Evolutionary conservation across 2,329 filamentous ascomycete species (phyloP).

Genomic region (Mycosphaerelloides madeirae): DNA sequence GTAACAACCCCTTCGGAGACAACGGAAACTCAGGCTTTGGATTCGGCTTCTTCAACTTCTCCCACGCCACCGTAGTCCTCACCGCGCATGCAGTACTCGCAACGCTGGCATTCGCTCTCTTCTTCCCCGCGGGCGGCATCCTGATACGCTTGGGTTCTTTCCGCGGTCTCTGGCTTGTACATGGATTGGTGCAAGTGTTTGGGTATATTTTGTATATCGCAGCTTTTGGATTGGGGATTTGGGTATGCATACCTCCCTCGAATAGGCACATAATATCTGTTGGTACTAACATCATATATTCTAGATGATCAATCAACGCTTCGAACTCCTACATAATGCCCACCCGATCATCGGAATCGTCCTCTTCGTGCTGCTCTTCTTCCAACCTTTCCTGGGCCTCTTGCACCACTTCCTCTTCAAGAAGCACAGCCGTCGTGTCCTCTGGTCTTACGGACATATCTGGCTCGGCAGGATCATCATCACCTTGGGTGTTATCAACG

Average conservation of each 20-base stretch:
- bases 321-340: slow-evolving; percentile 33
- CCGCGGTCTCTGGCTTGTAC: slow-evolving; percentile 41
- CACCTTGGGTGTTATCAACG: slow-evolving; percentile 53
- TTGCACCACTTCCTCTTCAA: slow-evolving; percentile 52
- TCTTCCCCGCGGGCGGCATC: slow-evolving; percentile 46
- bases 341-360: slow-evolving; percentile 54
- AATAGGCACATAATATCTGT: too few relatives aligned
- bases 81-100: slow-evolving; percentile 45
- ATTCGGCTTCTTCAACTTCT: slow-evolving; percentile 6
- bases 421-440: slow-evolving; percentile 41
- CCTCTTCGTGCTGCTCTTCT: slow-evolving; percentile 48
- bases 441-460: slow-evolving; percentile 49
- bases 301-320: slow-evolving; percentile 36
- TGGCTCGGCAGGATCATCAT: slow-evolving; percentile 52
- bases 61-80: slow-evolving; percentile 31
- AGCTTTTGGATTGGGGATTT: slow-evolving; percentile 50
- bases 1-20: slow-evolving; percentile 6
- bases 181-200: slow-evolving; percentile 47
- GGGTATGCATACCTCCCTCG: slow-evolving; percentile 25
- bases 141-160: slow-evolving; percentile 44
- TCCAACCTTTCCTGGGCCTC: slow-evolving; percentile 52
- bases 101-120: slow-evolving; percentile 42
- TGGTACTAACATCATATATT: slow-evolving; percentile 1
- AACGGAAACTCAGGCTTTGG: slow-evolving; percentile 11
- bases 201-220: slow-evolving; percentile 47